Conservation (phyloP, 495 filamentous ascomycete species). For the Penicillium desertorum region DNA sequence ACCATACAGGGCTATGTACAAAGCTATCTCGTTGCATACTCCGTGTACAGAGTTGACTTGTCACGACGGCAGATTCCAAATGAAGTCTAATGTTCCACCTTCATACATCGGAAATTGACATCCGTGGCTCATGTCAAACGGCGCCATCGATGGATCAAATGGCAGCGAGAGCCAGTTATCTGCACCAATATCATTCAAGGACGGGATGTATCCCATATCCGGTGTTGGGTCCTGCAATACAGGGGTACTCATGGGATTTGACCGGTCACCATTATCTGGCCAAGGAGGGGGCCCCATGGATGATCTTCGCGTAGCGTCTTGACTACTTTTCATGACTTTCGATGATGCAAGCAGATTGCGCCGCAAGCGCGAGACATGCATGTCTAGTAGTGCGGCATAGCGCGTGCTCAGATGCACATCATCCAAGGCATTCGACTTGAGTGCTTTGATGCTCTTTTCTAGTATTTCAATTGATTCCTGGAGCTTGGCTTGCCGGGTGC, state of each 20-base stretch:
- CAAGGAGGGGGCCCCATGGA: conserved; percentile 36
- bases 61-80: conserved; percentile 51
- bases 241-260: conserved; percentile 22
- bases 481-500: conserved; percentile 48
- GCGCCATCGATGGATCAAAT: conserved; percentile 56
- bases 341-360: conserved; percentile 44
- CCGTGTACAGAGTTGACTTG: neutral
- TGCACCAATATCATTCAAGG: conserved; percentile 39
- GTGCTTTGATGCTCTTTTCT: conserved; percentile 47
- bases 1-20: neutral
- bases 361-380: conserved; percentile 47
- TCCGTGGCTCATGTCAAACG: conserved; percentile 47
- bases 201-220: conserved; percentile 37
- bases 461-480: conserved; percentile 50
- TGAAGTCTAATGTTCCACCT: conserved; percentile 50
- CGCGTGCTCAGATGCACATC: conserved; percentile 54
- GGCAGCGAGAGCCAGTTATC: conserved; percentile 56
- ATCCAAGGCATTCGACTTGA: conserved; percentile 51
- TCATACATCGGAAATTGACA: conserved; percentile 51
- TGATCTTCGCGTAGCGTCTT: conserved; percentile 26
- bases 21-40: neutral
- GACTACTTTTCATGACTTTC: conserved; percentile 27
- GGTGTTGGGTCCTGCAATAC: conserved; percentile 32
- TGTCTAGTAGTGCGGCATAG: conserved; percentile 52
- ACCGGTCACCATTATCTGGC: conserved; percentile 28